Base-by-base conservation (phyloP, 768 basidiomycete species). In the Calocera viscosa region DNA sequence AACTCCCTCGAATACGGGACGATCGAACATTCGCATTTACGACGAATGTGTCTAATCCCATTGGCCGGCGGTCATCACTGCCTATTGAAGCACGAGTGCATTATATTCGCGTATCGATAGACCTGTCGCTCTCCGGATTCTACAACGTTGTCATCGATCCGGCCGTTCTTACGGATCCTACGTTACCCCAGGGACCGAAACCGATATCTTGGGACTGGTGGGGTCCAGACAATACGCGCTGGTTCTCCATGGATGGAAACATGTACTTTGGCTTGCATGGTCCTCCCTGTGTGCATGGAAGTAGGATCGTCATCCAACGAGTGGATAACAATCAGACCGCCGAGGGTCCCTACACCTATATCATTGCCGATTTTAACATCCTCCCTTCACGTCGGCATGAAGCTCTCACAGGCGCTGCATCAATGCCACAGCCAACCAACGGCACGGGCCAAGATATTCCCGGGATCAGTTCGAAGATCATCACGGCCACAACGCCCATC, bases 261-360 rank as follows among this genome's bases (percentile, higher is more conserved):
- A 60, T 60, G 53, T 60, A 60, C 53, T 60, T 28, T 19, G 53
- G 53, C 30, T 22, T 60, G 19, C 53, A 60, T 30, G 53, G 53
- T 5, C 53, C 53, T 5, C 53, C 53, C 24, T 28, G 53, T 19
- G 53, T 60, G 10, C 53, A 60, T 60, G 53, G 53, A 7, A 60
- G 53, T 22, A 60, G 53, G 53, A 60, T 60, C 53, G 53, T 60
- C 53, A 60, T 60, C 22, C 53, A 60, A 19, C 24, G 53, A 60
- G 16, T 60, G 16, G 53, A 60, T 19, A 12, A 12, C 16, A 16
- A 16, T 8, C 11, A 60, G 26, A 60, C 2, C 53, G 26, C 24
- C 53, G 53, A 60, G 30, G 53, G 53, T 8, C 43, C 53, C 2
- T 60, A 60, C 53, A 60, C 30, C 22, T 60, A 60, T 19, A 26